Base-by-base conservation (phyloP, 1,139 yeast species). In the Geotrichum bryndzae region DNA sequence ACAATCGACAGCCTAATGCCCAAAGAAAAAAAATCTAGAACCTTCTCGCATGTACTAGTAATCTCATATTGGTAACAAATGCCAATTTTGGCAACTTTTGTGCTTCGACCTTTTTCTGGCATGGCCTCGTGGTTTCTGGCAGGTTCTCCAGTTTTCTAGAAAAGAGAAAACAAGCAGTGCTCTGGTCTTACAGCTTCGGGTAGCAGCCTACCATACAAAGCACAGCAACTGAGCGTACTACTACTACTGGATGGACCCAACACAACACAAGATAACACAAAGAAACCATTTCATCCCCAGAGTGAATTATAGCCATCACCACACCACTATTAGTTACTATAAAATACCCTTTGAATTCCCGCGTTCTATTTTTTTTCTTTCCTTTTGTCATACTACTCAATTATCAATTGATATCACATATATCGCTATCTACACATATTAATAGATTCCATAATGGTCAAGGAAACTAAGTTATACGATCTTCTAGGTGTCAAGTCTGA, bases 381-480 rank as follows among this genome's bases (percentile, higher is more conserved):
- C 8, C 13, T n/a, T 41, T 41, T 1, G 1, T 29, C 5, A 41
- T 15, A n/a, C 18, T n/a, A n/a, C 18, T 41, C 22, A 15, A 41
- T 15, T 18, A 41, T 41, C 48, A 41, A 41, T 41, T 41, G 22
- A n/a, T 15, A 2, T 41, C 22, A 41, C 23, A 15, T 15, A 3
- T n/a, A 41, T 7, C 48, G 18, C 46, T 18, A 41, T 41, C 13
- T 41, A n/a, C 48, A 41, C 23, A n/a, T 15, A 41, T 41, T 41
- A 13, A 15, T 41, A 41, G 48, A 41, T 2, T 41, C 18, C 58
- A 74, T 65, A 68, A 92, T 94, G 98, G 97, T 88, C 66, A 90
- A 86, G 72, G 98, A 94, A 65, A 87, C 97, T 53, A 88, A 88
- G 74, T 82, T 87, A 67, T 94, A 94, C 78, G 98, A 92, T 71